Evolutionary conservation across 106 monocot genomes (phyloP), one percentile per base, ranked within the genome.

Genomic region (Acorus calamus): DNA sequence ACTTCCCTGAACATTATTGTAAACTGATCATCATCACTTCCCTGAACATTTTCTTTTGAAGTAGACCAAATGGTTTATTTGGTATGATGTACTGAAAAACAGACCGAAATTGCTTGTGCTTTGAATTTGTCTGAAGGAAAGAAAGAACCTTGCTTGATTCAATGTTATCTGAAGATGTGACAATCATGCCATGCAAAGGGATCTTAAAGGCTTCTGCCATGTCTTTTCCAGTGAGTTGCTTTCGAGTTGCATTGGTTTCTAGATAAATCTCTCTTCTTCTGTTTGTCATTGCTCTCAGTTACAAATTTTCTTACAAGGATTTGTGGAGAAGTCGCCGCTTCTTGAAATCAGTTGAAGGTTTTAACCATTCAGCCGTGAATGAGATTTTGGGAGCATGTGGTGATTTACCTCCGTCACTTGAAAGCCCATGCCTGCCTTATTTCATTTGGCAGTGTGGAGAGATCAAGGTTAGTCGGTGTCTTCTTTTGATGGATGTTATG

Each of bases 361-460:
- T 98, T 81, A 85, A 92, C 11, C 96, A 92, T 66, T 78, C 88
- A 60, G 47, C 57, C 66, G 91, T 80, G 6, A 92, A 88, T 75
- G 81, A 88, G 56, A 73, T 67, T 55, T 77, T 98, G 56, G 96
- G 96, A 44, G 91, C 96, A 11, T 98, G 91, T 74, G 88, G 91
- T 14, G 60, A 85, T 53, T 69, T 83, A 14, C 79, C 71, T 66
- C 55, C 70, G 62, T 50, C 54, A 50, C 41, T 60, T 9, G 73
- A 88, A 56, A 77, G 85, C 51, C 80, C 85, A 74, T 91, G 84
- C 59, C 66, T 98, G 42, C 79, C 91, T 65, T 92, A 77, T 64
- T 91, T 78, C 65, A 72, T 98, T 62, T 91, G 91, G 96, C 96
- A 98, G 69, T 98, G 91, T 66, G 96, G 96, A 2, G 74, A 83